phyloP scores from a whole-genome alignment of 2,329 filamentous ascomycete genomes.

The Allantophomopsis lycopodina region DNA sequence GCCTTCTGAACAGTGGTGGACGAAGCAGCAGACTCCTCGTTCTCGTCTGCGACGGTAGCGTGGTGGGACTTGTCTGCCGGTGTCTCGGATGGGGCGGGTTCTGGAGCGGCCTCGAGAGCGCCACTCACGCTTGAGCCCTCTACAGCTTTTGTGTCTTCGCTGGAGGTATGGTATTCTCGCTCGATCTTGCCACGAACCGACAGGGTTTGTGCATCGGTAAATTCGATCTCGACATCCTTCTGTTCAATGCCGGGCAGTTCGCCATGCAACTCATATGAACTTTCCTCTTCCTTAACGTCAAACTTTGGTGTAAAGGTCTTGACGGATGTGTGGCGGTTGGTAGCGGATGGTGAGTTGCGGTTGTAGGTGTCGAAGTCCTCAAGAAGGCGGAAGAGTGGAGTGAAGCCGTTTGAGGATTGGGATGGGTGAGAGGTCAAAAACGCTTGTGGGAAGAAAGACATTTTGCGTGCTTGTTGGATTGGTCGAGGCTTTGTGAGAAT shows the following conservation, averaged over 20 bases:
- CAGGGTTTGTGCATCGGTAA: slow-evolving; percentile 62
- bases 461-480: slow-evolving; percentile 24
- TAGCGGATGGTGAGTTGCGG: slow-evolving; percentile 11
- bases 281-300: slow-evolving; percentile 58
- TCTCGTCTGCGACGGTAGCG: slow-evolving; percentile 47
- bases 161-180: slow-evolving; percentile 43
- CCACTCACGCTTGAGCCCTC: slow-evolving; percentile 21
- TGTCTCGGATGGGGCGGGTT: slow-evolving; percentile 26
- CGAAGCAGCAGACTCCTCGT: slow-evolving; percentile 5
- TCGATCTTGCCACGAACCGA: slow-evolving; percentile 58
- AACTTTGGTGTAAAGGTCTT: slow-evolving; percentile 61
- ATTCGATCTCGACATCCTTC: slow-evolving; percentile 64
- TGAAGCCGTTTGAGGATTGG: slow-evolving; percentile 31
- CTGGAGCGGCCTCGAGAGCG: slow-evolving; percentile 22
- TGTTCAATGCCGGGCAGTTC: slow-evolving; percentile 67
- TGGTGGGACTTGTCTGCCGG: slow-evolving; percentile 25
- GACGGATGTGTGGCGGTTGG: slow-evolving; percentile 4
- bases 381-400: slow-evolving; percentile 48
- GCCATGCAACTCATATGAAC: slow-evolving; percentile 63
- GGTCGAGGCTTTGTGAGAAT: slow-evolving; percentile 13
- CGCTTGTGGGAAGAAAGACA: slow-evolving; percentile 45
- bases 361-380: slow-evolving; percentile 48
- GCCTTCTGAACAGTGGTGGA: slow-evolving; percentile 4
- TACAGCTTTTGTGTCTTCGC: slow-evolving; percentile 24
- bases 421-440: slow-evolving; percentile 17